Conservation (phyloP, 2,329 filamentous ascomycete species). For the Trichothecium sympodiale region DNA sequence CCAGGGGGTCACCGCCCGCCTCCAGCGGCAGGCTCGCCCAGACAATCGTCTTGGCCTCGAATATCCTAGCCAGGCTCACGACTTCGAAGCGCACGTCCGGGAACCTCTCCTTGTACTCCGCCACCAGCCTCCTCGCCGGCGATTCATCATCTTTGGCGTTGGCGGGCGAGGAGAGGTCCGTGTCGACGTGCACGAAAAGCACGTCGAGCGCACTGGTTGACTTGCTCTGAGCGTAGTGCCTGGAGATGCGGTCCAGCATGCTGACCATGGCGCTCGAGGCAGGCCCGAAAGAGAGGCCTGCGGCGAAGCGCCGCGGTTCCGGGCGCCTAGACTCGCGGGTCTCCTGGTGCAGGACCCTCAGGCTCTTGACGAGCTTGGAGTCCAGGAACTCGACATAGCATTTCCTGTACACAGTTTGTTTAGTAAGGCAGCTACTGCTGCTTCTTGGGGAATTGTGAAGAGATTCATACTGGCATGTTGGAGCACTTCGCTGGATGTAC, state of each 20-base stretch:
- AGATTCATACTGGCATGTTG: constrained; percentile 18
- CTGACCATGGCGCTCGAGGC: constrained; percentile 71
- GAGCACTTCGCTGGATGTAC: constrained; percentile 17
- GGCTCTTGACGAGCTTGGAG: constrained; percentile 69
- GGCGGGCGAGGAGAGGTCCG: constrained; percentile 16
- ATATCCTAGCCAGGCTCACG: constrained; percentile 52
- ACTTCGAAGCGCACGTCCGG: constrained; percentile 53
- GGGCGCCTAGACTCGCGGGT: constrained; percentile 24
- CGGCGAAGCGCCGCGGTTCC: constrained; percentile 41
- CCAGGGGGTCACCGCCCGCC: constrained; percentile 14
- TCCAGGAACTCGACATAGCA: constrained; percentile 73
- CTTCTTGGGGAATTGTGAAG: no score
- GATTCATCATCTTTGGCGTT: constrained; percentile 5
- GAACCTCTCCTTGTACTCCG: constrained; percentile 47
- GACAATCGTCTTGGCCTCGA: constrained; percentile 39
- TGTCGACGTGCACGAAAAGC: constrained; percentile 45
- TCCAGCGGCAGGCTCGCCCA: constrained; percentile 34
- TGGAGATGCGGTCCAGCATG: constrained; percentile 53
- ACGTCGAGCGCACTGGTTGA: constrained; percentile 59
- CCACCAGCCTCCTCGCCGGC: constrained; percentile 32
- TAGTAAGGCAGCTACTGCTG: background rate
- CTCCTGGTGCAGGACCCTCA: constrained; percentile 39
- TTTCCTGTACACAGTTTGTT: constrained; percentile 13
- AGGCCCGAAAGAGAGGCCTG: constrained; percentile 74
- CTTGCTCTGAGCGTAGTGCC: constrained; percentile 52